Evolutionary conservation across 139 green algal species (phyloP).

Genomic region (Ettlia oleoabundans): DNA sequence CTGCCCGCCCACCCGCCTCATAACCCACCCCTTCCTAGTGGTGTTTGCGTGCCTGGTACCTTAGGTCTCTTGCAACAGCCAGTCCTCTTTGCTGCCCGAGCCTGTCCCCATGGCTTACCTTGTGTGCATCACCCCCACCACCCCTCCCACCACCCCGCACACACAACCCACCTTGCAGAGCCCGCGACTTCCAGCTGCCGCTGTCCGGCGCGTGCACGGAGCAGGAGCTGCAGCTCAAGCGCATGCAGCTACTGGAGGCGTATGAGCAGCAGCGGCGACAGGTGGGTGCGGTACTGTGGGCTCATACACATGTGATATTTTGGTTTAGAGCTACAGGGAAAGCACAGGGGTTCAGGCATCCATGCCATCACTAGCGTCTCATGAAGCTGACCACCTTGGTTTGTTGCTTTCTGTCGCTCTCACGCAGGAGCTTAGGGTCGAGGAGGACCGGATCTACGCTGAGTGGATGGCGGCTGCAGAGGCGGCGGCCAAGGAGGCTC

Average conservation of each 20-base stretch:
- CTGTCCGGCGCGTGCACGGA: conserved; percentile 68
- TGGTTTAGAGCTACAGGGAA: no score
- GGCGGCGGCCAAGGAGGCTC: conserved; percentile 52
- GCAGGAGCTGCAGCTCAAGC: conserved; percentile 65
- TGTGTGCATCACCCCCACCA: not conserved
- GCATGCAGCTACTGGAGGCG: conserved; percentile 44
- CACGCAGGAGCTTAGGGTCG: conserved; percentile 50
- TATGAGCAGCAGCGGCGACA: conserved; percentile 53
- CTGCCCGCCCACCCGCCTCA: no score
- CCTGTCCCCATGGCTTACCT: no score
- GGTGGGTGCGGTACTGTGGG: not conserved
- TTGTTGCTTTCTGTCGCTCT: not conserved
- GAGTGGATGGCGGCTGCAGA: conserved; percentile 49
- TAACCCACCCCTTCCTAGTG: no score
- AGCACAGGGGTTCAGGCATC: no score
- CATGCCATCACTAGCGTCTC: no score
- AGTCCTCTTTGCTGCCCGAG: no score
- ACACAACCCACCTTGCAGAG: conserved; percentile 6
- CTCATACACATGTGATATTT: no score
- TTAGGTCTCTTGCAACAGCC: no score
- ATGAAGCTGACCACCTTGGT: not conserved
- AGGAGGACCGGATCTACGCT: conserved; percentile 67
- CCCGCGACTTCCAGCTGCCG: conserved; percentile 68
- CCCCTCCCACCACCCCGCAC: not conserved
- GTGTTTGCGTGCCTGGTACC: no score